Base-by-base conservation (phyloP, 768 basidiomycete genomes). In the Panaeolus papilionaceus region DNA sequence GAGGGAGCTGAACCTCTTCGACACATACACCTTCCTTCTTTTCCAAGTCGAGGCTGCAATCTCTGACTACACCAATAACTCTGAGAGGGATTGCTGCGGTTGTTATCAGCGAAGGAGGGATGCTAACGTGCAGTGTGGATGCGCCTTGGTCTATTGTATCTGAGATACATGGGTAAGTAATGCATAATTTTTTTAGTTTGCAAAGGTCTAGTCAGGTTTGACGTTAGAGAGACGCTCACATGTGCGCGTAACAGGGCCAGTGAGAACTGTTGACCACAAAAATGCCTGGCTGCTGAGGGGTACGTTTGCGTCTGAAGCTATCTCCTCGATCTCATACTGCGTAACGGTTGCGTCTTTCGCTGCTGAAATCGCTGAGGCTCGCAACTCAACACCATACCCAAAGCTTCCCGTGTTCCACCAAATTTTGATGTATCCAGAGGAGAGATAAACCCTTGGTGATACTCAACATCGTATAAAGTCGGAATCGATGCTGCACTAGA, bases 61-160 rank as follows among this genome's bases (percentile, higher is more conserved):
- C 54, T 23, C 28, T 58, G 20, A 58, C 54, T 11, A 58, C 28
- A 33, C 54, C 54, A 11, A 16, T 14, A 12, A 58, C 14, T 14
- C 54, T 10, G 8, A 58, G 26, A 58, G 54, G 54, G 1, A 58
- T 58, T 37, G 54, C 54, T 12, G 28, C 54, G 0, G 33, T 28
- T 3, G 54, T 58, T 0, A 58, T 58, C 54, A 58, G 14, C 2
- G 28, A 11, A 16, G 54, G 54, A 4, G 54, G 54, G 4, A 58
- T 7, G n/a, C 54, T 58, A 28, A 58, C 26, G 33, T 58, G 54
- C 5, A 58, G 28, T 6, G 54, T 58, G 9, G 54, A 58, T 12
- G 54, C 28, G 54, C 54, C 54, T 37, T 58, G 28, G n/a, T 58
- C 54, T 28, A 58, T 58, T 1, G 54, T 58, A 58, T 58, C 54